Base-by-base conservation (phyloP, 2,329 filamentous ascomycete species). In the Lomentospora prolificans region DNA sequence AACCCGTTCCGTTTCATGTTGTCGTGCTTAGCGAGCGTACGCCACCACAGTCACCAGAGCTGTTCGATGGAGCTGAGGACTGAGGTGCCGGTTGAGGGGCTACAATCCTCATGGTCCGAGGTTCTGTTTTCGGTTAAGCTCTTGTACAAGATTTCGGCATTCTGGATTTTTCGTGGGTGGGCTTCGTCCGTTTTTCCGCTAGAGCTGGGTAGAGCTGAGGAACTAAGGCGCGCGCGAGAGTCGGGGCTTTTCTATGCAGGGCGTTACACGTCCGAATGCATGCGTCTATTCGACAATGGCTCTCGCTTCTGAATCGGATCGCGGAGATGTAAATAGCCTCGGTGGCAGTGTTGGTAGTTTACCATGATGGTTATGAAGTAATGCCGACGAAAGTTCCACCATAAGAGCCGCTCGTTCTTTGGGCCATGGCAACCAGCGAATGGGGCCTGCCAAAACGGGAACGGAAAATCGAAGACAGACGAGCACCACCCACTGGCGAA, bases 1-100 rank as follows among this genome's bases (percentile, higher is more conserved):
- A 76, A 70, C 67, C 79, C 76, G 69, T 75, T 64, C 62, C 61
- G 10, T 41, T 14, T 31, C 53, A 55, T 53, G 7, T 24, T 25
- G 25, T 28, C 17, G 25, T 25, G 25, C 17, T 48, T 22, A 22
- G 44, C 44, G 22, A 22, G 8, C 22, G 44, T 25, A 25, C 17
- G 44, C 44, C 44, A 25, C 44, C 44, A 19, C 44, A 48, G 44
- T 48, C 44, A 48, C 44, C 44, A 25, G 44, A 48, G 22, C 44
- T 48, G 44, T 10, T 48, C 12, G 44, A 48, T 48, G 24, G 44
- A 19, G 10, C 44, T 48, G 44, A 48, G 17, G 44, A 48, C 44
- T 48, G 44, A 12, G 44, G 44, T 48, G 22, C 44, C 44, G 44
- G 44, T 48, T 22, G 17, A 48, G 44, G 17, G 44, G 22, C 44